Evolutionary conservation across 2,329 filamentous ascomycete genomes (phyloP), one percentile per base, ranked within the genome.

Genomic region (Diaporthe eres): DNA sequence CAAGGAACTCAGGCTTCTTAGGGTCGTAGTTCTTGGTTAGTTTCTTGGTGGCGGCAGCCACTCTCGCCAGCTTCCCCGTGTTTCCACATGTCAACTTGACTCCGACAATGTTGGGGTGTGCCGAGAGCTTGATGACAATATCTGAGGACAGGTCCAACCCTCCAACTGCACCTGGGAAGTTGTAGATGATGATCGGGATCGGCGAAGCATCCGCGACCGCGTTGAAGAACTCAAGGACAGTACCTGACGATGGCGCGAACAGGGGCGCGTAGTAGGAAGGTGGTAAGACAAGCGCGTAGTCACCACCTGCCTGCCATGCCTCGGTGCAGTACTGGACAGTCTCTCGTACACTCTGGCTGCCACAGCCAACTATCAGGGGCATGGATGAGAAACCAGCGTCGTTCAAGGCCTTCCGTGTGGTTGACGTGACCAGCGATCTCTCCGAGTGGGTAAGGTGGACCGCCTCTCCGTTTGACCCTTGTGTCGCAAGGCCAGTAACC

Each of bases 381-480:
- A 95, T 87, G 78, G 90, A 85, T 0, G 87, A 81, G 83, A 90
- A 94, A 2, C 93, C 93, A 44, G 91, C 90, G 15, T 88, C 87
- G 81, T 94, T 90, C 60, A 96, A 87, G 19, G 93, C 93, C 77
- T 90, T 88, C 55, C 94, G 92, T 2, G 94, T 95, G 47, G 92
- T 91, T 70, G 86, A 86, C 9, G 93, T 95, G 79, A 96, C 91
- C 71, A 90, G 85, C 65, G 90, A 89, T 76, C 94, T 91, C 85
- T 96, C 94, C 34, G 89, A 86, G 79, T 92, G 92, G 58, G 92
- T 92, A 47, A 96, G 88, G 81, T 95, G 94, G 17, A 95, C 94
- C 10, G 94, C 94, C 86, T 97, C 94, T 80, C 94, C 94, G 81
- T 96, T 96, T 81, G 93, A 95, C 63, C 94, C 94, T 82, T 95